These are phyloP conservation scores for Tagetes erecta DNA, from an alignment of 129 eudicot species.

Conservation along the genomic window DNA sequence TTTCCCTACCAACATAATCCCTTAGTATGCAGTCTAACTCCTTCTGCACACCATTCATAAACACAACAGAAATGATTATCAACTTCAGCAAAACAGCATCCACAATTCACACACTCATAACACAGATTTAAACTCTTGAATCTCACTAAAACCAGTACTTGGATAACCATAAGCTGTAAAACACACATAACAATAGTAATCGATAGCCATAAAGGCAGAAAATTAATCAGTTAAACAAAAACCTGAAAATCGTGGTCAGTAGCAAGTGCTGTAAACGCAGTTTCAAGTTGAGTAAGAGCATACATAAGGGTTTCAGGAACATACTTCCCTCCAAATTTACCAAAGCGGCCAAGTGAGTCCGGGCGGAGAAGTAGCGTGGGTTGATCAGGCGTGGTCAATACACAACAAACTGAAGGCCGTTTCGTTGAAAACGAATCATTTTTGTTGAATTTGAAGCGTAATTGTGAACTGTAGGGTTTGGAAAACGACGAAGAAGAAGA, in stretches of 20 bases:
- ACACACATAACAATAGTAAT: too few relatives aligned
- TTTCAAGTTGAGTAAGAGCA: constrained; percentile 72
- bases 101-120: too few relatives aligned
- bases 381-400: not conserved
- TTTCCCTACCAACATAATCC: constrained; percentile 93
- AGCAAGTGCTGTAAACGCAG: constrained; percentile 60
- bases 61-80: too few relatives aligned
- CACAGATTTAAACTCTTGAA: too few relatives aligned
- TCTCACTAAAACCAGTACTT: too few relatives aligned
- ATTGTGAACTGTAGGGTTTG: not conserved
- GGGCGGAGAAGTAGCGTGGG: constrained; percentile 47
- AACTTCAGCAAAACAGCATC: too few relatives aligned
- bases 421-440: not conserved
- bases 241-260: constrained; percentile 36
- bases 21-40: constrained; percentile 73
- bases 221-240: not conserved
- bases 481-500: not conserved
- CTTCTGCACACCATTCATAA: constrained; percentile 43
- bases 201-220: too few relatives aligned
- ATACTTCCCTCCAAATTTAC: constrained; percentile 84
- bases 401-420: not conserved
- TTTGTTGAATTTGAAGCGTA: not conserved
- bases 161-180: too few relatives aligned
- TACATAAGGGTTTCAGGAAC: constrained; percentile 90
- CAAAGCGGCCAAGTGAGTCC: constrained; percentile 79